Conservation (phyloP, 768 basidiomycete species). For the Cyclocybe aegerita region DNA sequence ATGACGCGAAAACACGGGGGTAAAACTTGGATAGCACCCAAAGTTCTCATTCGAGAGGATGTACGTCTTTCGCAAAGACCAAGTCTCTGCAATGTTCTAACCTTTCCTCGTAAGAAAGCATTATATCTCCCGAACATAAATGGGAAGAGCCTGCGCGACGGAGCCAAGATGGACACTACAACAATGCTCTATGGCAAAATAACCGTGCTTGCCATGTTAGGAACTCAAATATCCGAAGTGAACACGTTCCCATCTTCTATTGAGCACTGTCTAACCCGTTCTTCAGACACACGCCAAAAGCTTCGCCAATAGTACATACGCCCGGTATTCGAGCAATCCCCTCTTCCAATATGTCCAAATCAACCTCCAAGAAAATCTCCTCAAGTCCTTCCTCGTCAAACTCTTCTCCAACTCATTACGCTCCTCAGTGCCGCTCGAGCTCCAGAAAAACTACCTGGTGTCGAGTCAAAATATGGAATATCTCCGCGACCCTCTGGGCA, state of each 20-base stretch:
- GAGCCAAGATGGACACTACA: constrained; percentile 68
- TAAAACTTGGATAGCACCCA: constrained; percentile 93
- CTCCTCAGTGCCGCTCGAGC: constrained; percentile 55
- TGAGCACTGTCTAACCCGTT: neutral
- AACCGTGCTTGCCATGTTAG: constrained; percentile 80
- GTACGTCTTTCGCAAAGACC: constrained; percentile 43
- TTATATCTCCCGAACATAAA: constrained; percentile 87
- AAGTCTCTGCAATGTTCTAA: too few species aligned
- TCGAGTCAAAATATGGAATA: constrained; percentile 87
- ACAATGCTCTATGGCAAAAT: constrained; percentile 73
- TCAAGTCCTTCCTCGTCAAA: constrained; percentile 88
- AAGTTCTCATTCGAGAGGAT: constrained; percentile 85
- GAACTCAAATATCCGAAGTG: constrained; percentile 87
- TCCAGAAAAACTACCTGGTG: constrained; percentile 74
- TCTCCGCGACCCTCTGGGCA: constrained; percentile 78
- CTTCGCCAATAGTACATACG: constrained; percentile 60
- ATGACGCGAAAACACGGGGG: constrained; percentile 82
- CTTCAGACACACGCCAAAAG: constrained; percentile 74
- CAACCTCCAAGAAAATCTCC: constrained; percentile 91
- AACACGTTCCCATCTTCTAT: constrained; percentile 12
- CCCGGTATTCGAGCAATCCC: constrained; percentile 51
- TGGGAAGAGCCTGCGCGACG: constrained; percentile 64
- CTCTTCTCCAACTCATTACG: constrained; percentile 80
- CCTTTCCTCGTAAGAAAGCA: constrained; percentile 63
- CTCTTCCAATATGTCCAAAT: constrained; percentile 78